Evolutionary conservation across 2,329 filamentous ascomycete species (phyloP).

Genomic region (Dothistroma pini): DNA sequence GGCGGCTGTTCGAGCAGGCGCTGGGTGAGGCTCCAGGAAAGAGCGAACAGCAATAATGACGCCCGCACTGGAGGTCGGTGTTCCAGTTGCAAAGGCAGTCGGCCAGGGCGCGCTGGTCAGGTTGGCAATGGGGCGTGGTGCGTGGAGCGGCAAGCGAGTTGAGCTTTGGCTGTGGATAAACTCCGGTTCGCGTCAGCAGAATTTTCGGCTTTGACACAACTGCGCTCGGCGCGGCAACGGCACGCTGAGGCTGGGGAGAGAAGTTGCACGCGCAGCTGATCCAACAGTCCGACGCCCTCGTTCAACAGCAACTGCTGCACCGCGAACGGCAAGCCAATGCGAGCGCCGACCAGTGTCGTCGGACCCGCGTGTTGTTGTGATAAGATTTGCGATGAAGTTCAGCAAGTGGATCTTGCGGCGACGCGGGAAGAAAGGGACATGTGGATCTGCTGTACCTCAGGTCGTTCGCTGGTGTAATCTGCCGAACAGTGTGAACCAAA

Average conservation of each 20-base stretch:
- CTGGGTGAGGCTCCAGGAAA: not conserved
- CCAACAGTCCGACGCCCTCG: not conserved
- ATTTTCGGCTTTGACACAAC: not conserved
- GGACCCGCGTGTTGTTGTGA: constrained; percentile 5
- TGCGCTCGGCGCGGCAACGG: not conserved
- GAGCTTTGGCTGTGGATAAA: not conserved
- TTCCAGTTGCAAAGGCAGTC: not conserved
- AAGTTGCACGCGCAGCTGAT: constrained; percentile 3
- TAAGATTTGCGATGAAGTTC: constrained; percentile 14
- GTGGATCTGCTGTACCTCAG: constrained; percentile 4
- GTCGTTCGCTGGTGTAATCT: not conserved
- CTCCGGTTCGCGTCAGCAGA: not conserved
- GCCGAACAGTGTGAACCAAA: not conserved
- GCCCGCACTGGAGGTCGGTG: not conserved
- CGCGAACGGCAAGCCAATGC: not conserved
- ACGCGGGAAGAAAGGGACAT: constrained; percentile 1
- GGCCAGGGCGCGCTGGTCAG: not conserved
- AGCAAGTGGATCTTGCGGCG: constrained; percentile 7
- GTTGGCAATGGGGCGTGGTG: not conserved
- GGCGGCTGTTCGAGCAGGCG: not conserved
- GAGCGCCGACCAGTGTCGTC: not conserved
- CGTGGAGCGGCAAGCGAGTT: not conserved
- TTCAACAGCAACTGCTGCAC: not conserved
- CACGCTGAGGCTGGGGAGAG: not conserved
- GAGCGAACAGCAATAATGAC: not conserved